A percentile compares a stretch with the other conserved stretches of the same genome.
These are phyloP conservation scores for Aspergillus persii DNA, from an alignment of 2,329 filamentous ascomycete genomes.

Conservation along the genomic window DNA sequence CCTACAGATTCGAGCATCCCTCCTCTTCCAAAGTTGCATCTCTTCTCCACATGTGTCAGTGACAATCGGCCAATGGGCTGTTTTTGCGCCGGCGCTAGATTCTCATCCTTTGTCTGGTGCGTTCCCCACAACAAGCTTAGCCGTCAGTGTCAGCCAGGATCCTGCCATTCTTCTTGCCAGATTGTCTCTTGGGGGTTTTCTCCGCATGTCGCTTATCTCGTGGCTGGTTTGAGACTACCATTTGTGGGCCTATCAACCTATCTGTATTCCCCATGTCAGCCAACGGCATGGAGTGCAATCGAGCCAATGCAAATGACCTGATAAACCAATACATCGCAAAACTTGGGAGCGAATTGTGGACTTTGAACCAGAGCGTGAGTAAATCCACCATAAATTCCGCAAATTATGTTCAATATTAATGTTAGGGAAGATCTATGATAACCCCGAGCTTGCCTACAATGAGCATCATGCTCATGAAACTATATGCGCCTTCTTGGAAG, in stretches of 20 bases:
- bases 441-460: constrained; percentile 21
- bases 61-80: not conserved
- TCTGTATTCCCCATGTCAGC: not conserved
- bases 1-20: too few relatives aligned
- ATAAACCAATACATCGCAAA: not conserved
- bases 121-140: too few relatives aligned
- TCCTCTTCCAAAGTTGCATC: not conserved
- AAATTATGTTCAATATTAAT: not conserved
- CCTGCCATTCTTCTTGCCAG: too few relatives aligned
- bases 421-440: constrained; percentile 11
- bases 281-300: not conserved
- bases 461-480: constrained; percentile 17
- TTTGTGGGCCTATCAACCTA: not conserved
- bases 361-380: not conserved
- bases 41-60: too few relatives aligned
- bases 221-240: not conserved
- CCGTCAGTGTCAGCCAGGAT: too few relatives aligned
- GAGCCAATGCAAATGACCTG: not conserved
- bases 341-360: not conserved
- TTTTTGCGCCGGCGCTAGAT: not conserved
- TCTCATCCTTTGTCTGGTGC: not conserved
- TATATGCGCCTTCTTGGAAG: constrained; percentile 15
- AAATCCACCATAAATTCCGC: not conserved
- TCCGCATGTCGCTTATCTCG: not conserved
- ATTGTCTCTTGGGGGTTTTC: too few relatives aligned